These are phyloP conservation scores for Porphyrellus cyaneotinctus DNA, from an alignment of 768 basidiomycete genomes.

Conservation along the genomic window DNA sequence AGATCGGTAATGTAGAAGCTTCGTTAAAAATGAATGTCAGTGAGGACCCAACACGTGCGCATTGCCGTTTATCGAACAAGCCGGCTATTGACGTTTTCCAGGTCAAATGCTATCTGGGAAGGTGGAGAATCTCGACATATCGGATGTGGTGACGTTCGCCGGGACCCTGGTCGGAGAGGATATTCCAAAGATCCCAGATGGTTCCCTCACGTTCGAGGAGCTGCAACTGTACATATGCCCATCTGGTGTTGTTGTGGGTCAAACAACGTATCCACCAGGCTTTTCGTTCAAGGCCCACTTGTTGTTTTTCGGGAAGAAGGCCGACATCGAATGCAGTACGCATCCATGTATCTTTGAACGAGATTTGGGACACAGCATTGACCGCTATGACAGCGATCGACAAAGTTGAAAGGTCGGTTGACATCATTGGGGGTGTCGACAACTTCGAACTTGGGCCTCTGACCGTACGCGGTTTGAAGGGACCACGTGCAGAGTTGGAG, in stretches of 20 bases:
- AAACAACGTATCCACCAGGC: not conserved
- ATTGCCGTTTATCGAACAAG: not conserved
- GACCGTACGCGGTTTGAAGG: not conserved
- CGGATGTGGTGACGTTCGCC: not conserved
- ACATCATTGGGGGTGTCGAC: not conserved
- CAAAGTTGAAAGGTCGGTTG: not conserved
- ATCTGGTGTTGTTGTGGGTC: not conserved
- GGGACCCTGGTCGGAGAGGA: not conserved
- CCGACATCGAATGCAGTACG: not conserved
- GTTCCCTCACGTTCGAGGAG: not conserved
- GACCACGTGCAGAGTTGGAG: not conserved
- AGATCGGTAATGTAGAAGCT: not conserved
- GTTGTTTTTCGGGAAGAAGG: not conserved
- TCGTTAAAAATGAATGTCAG: not conserved
- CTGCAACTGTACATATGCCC: not conserved
- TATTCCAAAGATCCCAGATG: not conserved
- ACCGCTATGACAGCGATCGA: not conserved
- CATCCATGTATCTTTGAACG: not conserved
- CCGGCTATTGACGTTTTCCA: not conserved
- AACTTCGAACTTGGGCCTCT: not conserved
- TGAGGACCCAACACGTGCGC: not conserved
- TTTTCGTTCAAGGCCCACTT: not conserved
- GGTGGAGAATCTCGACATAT: not conserved
- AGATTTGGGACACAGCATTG: not conserved
- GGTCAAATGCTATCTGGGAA: not conserved